A percentile compares a stretch with the other conserved stretches of the same genome.
These are phyloP conservation scores for Fistulifera pelliculosa DNA, from an alignment of 108 stramenopile genomes.

Conservation along the genomic window DNA sequence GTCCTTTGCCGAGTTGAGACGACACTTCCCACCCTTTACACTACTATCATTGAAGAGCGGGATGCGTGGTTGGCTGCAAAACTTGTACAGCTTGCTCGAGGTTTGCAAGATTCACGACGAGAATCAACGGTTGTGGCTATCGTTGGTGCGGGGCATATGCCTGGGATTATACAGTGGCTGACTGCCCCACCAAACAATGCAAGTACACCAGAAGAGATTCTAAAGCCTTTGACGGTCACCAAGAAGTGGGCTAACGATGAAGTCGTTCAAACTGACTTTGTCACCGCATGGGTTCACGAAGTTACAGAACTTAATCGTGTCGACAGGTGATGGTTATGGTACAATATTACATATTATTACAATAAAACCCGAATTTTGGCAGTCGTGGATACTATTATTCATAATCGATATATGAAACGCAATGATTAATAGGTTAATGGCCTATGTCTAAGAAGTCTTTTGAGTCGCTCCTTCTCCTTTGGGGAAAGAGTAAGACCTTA, in stretches of 20 bases:
- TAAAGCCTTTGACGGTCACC: not conserved
- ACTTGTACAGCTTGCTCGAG: slow-evolving; percentile 52
- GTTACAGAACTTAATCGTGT: not conserved
- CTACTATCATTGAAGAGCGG: slow-evolving; percentile 68
- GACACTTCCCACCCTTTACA: slow-evolving; percentile 59
- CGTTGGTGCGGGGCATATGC: slow-evolving; percentile 80
- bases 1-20: slow-evolving; percentile 58
- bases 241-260: slow-evolving; percentile 11
- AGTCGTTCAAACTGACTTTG: slow-evolving; percentile 1
- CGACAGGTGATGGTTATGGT: not conserved
- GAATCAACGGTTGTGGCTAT: slow-evolving; percentile 51
- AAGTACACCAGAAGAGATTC: slow-evolving; percentile 4
- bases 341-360: too few species aligned
- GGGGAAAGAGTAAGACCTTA: too few species aligned
- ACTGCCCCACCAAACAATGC: slow-evolving; percentile 12
- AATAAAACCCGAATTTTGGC: too few species aligned
- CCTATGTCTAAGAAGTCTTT: too few species aligned
- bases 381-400: too few species aligned
- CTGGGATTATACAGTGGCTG: slow-evolving; percentile 45
- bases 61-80: slow-evolving; percentile 78
- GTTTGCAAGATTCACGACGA: slow-evolving; percentile 1
- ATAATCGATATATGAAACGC: too few species aligned
- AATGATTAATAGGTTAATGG: too few species aligned
- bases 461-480: too few species aligned
- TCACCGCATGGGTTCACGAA: slow-evolving; percentile 7